These are phyloP conservation scores for Aspergillus fumigatus DNA, from an alignment of 2,329 filamentous ascomycete species.

Conservation along the genomic window DNA sequence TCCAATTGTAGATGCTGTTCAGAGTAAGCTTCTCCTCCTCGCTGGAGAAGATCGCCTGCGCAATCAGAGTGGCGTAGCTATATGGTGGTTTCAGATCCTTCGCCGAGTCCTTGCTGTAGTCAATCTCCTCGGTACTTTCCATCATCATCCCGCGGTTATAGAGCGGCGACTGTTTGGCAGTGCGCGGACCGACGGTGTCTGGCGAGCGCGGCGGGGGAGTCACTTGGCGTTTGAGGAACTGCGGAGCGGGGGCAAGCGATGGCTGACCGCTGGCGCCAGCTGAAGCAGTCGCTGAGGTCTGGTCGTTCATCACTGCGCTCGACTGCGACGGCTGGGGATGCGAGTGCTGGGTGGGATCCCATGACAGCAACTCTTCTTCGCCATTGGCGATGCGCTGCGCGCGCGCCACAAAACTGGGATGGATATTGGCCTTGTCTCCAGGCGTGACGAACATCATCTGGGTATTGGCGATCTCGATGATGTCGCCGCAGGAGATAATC, in stretches of 20 bases:
- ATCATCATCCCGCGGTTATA: conserved; percentile 51
- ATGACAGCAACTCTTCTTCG: conserved; percentile 33
- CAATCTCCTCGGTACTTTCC: conserved; percentile 50
- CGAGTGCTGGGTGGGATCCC: conserved; percentile 36
- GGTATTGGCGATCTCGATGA: conserved; percentile 84
- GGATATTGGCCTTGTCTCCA: conserved; percentile 64
- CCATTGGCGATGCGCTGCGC: conserved; percentile 48
- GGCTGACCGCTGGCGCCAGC: conserved; percentile 26
- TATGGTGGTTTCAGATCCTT: conserved; percentile 92
- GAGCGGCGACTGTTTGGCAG: conserved; percentile 43
- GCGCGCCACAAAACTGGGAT: conserved; percentile 65
- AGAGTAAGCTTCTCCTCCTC: conserved; percentile 84
- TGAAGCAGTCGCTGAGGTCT: conserved; percentile 12
- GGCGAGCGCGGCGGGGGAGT: conserved; percentile 38
- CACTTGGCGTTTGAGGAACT: conserved; percentile 41
- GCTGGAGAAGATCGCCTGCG: conserved; percentile 86
- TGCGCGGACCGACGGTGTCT: conserved; percentile 36
- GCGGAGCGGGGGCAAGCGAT: conserved; percentile 41
- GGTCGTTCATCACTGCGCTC: conserved; percentile 6
- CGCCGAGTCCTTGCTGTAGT: conserved; percentile 70
- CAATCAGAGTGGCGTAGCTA: conserved; percentile 96
- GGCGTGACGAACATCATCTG: conserved; percentile 99
- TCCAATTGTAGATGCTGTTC: conserved; percentile 89
- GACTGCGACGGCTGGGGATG: conserved; percentile 29
- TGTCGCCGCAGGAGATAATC: conserved; percentile 74